phyloP scores from a whole-genome alignment of 768 basidiomycete genomes.

The Termitomyces bulborhizus region DNA sequence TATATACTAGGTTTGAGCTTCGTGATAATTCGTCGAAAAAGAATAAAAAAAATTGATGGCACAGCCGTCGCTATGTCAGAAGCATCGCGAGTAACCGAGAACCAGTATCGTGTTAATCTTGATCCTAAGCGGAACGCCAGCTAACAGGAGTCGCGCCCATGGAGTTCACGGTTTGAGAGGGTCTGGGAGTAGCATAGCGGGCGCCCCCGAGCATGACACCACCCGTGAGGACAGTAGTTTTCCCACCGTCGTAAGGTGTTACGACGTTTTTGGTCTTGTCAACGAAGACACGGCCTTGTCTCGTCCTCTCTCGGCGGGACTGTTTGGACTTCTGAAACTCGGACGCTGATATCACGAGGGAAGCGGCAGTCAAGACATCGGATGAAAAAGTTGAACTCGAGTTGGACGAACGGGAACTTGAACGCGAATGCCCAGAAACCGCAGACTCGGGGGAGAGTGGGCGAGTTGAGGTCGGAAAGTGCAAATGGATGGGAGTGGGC shows the following conservation, averaged over 20 bases:
- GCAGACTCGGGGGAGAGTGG: conserved; percentile 56
- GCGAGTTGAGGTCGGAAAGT: conserved; percentile 47
- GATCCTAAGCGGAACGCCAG: conserved; percentile 55
- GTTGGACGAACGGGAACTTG: conserved; percentile 68
- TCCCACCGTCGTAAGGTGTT: conserved; percentile 82
- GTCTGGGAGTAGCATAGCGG: conserved; percentile 20
- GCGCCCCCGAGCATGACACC: conserved; percentile 78
- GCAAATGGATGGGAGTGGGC: conserved; percentile 57
- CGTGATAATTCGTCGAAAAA: conserved; percentile 14
- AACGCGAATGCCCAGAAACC: conserved; percentile 58
- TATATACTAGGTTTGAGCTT: conserved; percentile 1
- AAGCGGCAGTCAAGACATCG: conserved; percentile 28
- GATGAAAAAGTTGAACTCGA: conserved; percentile 62
- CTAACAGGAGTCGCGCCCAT: conserved; percentile 28
- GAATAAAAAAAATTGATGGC: conserved; percentile 8
- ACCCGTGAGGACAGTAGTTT: conserved; percentile 83
- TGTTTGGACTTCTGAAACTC: conserved; percentile 34
- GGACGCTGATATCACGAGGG: conserved; percentile 18
- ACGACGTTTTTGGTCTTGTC: conserved; percentile 74
- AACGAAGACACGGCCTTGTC: conserved; percentile 66
- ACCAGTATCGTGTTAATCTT: conserved; percentile 8
- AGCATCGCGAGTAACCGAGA: conserved; percentile 11
- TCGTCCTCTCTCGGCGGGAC: conserved; percentile 64
- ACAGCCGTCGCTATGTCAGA: conserved; percentile 7
- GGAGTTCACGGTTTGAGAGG: conserved; percentile 19